These are phyloP conservation scores for Fusarium sp. DNA, from an alignment of 2,329 filamentous ascomycete genomes.

Conservation along the genomic window DNA sequence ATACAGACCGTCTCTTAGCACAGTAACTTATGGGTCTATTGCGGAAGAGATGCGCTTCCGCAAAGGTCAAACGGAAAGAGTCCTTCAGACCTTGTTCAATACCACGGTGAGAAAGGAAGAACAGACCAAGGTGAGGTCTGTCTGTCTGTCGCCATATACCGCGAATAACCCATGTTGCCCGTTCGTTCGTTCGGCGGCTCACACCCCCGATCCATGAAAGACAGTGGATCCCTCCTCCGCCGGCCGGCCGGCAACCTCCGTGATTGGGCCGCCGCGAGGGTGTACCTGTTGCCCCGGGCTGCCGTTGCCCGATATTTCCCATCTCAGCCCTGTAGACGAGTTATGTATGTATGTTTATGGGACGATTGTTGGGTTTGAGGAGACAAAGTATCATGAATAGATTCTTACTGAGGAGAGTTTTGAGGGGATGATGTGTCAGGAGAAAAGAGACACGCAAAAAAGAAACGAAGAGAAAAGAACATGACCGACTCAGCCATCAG, in stretches of 20 bases:
- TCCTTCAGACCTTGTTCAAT: background rate
- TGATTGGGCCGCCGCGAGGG: constrained; percentile 34
- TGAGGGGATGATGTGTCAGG: background rate
- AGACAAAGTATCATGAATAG: background rate
- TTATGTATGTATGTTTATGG: constrained; percentile 1
- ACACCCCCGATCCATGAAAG: background rate
- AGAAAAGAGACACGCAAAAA: background rate
- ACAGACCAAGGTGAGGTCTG: background rate
- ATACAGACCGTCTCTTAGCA: background rate
- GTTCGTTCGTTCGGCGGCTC: background rate
- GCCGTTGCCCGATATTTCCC: constrained; percentile 20
- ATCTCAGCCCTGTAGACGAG: constrained; percentile 27
- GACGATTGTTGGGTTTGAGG: background rate
- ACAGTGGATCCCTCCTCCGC: constrained; percentile 19
- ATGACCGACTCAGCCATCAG: background rate
- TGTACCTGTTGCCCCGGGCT: constrained; percentile 11
- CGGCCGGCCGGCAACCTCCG: constrained; percentile 36
- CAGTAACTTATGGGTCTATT: constrained; percentile 2
- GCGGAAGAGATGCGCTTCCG: background rate
- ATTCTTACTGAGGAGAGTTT: background rate
- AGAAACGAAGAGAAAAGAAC: background rate
- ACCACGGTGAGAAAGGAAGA: background rate
- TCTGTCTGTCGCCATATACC: too few relatives aligned
- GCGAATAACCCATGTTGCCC: background rate
- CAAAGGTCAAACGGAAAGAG: background rate